Conservation (phyloP, 2,329 filamentous ascomycete genomes). For the Tolypocladium pustulatum region DNA sequence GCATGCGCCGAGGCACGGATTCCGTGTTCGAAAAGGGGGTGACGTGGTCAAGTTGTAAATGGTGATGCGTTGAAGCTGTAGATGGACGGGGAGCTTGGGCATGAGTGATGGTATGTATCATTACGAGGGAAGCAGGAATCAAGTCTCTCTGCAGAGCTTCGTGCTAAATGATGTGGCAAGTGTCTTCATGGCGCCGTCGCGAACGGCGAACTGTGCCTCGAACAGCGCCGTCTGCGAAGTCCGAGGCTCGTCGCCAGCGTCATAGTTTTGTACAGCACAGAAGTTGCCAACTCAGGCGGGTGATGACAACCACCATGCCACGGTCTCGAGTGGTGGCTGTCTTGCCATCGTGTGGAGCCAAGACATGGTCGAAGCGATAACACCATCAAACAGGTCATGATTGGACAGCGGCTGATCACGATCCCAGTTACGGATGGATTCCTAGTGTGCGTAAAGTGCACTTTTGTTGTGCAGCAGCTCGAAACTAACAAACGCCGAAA, state of each 20-base stretch:
- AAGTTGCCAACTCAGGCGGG: too few relatives aligned
- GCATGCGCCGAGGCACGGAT: slow-evolving; percentile 52
- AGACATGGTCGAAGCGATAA: background rate
- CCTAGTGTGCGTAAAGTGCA: background rate
- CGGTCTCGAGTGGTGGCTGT: background rate
- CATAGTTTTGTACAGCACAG: background rate
- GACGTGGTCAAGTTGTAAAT: background rate
- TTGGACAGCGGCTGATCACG: background rate
- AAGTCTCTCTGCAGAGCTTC: background rate
- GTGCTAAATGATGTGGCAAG: background rate
- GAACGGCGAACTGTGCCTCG: background rate
- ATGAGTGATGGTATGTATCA: background rate
- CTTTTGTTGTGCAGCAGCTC: background rate
- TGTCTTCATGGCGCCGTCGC: background rate
- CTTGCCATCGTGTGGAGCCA: background rate
- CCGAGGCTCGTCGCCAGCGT: background rate
- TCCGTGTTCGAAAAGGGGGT: slow-evolving; percentile 30
- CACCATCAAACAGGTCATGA: background rate
- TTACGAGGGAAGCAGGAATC: background rate
- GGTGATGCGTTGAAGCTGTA: too few relatives aligned
- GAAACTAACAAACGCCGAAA: background rate
- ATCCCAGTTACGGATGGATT: background rate
- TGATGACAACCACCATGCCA: background rate
- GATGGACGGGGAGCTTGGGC: background rate
- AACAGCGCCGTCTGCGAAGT: background rate